These are phyloP conservation scores for Curvularia spicifera DNA, from an alignment of 2,329 filamentous ascomycete genomes.

Conservation along the genomic window DNA sequence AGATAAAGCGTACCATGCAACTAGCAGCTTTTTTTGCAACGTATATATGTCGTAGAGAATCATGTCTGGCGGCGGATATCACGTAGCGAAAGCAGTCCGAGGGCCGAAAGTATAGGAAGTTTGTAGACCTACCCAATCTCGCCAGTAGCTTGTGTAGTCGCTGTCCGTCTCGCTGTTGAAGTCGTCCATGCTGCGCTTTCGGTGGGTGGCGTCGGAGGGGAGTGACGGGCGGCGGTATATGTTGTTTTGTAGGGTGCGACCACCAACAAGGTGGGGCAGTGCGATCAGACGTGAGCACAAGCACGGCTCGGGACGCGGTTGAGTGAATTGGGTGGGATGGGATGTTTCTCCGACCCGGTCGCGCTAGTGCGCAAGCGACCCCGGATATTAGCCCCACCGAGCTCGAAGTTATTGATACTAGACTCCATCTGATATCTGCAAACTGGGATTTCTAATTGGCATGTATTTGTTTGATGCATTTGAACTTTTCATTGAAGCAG, in stretches of 20 bases:
- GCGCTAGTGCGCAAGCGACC: slow-evolving; percentile 13
- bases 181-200: slow-evolving; percentile 76
- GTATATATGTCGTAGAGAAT: not conserved
- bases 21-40: slow-evolving; percentile 3
- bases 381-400: slow-evolving; percentile 11
- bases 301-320: slow-evolving; percentile 24
- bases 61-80: slow-evolving; percentile 6
- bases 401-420: not conserved
- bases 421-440: not conserved
- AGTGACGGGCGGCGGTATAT: slow-evolving; percentile 1
- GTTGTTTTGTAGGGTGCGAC: slow-evolving; percentile 15
- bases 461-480: not conserved
- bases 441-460: not conserved
- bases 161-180: slow-evolving; percentile 98
- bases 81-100: slow-evolving; percentile 1
- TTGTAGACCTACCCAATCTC: slow-evolving; percentile 85
- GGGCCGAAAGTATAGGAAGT: slow-evolving; percentile 9
- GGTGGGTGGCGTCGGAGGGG: slow-evolving; percentile 2
- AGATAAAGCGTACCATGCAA: slow-evolving; percentile 12
- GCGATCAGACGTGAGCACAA: slow-evolving; percentile 20
- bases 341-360: slow-evolving; percentile 15
- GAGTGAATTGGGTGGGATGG: slow-evolving; percentile 23
- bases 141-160: slow-evolving; percentile 99
- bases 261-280: slow-evolving; percentile 20
- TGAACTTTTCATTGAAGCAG: not conserved